Base-by-base conservation (phyloP, 2,329 filamentous ascomycete species). In the Calonectria hongkongensis region DNA sequence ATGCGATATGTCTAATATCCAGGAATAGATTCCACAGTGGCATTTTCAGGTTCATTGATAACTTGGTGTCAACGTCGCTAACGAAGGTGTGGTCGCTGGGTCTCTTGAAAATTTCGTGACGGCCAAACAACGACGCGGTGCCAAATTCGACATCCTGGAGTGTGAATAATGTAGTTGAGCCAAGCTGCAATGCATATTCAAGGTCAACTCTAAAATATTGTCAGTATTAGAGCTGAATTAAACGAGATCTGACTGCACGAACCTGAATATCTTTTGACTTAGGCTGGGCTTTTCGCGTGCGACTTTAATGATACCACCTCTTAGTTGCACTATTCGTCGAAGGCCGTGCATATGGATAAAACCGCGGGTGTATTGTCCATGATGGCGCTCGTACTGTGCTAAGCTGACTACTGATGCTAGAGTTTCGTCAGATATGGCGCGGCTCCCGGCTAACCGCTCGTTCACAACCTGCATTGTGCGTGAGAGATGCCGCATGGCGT, bases 251-350 rank as follows among this genome's bases (percentile, higher is more conserved):
- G 18, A 12, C 1, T 1, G 43, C 15, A 30, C 56, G 30, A 10
- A 73, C 73, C 68, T 65, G 16, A 73, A 71, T 28, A 74, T 65
- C 67, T 73, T 74, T 15, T 73, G 65, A 8, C 56, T 50, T 3
- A 72, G 56, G 18, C 27, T 36, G 4, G 70, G 65, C 16, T 54
- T 63, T 4, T 63, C 45, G n/a, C n/a, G 16, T 15, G 67, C 45
- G 1, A 74, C 30, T 36, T 39, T 18, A 8, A 64, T 28, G 16
- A 74, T 73, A 2, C 73, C 73, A 4, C 73, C 73, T 16, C 73
- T 54, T n/a, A 74, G 16, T 39, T 65, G 25, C 2, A 66, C 28
- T 71, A 74, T 74, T 3, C 64, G 64, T 12, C 54, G 48, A 18
- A 74, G 71, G 15, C 73, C 73, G n/a, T 51, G 41, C 9, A 73